Evolutionary conservation across 1,139 yeast species (phyloP), one percentile per base, ranked within the genome.

Genomic region (Scheffersomyces lignicola): DNA sequence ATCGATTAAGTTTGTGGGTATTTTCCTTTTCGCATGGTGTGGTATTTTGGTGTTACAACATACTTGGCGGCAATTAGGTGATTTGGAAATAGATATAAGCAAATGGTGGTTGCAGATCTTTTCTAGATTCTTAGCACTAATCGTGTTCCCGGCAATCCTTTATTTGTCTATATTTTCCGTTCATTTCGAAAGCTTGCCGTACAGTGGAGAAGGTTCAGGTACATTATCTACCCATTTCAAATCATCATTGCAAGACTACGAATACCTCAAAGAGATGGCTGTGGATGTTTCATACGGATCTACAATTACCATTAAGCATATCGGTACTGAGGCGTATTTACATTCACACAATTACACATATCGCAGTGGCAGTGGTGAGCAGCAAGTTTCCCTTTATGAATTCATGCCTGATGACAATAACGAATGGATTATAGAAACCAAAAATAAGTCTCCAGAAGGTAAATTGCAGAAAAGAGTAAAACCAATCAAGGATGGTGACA

Each of bases 361-460:
- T 51, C 67, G 65, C 24, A 56, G 69, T 0, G 86, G 85, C 0
- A 69, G 87, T 0, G 52, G 60, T 1, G 77, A 79, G 43, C 92
- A 85, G 52, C 86, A 83, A 54, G 90, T 85, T 6, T 73, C 90
- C 0, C 61, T 82, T 24, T 76, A 78, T 39, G 75, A 73, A 13
- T 64, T 61, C 40, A 72, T 69, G 38, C 65, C 65, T 32, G 83
- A 77, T 42, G 53, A 48, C 25, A 75, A 78, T 50, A 85, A 83
- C 48, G 76, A 76, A 40, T 87, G 94, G 88, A 61, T 78, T 24
- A 56, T 87, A 27, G 90, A 84, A 50, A 60, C 65, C 1, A 51
- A 51, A 24, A 60, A 60, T 37, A 62, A 63, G 32, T 52, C 49
- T 16, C 43, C 50, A 10, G 65, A 58, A 31, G 69, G 63, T 0